Evolutionary conservation across 495 filamentous ascomycete genomes (phyloP), one percentile per base, ranked within the genome.

Genomic region (Aspergillus incahuasiensis): DNA sequence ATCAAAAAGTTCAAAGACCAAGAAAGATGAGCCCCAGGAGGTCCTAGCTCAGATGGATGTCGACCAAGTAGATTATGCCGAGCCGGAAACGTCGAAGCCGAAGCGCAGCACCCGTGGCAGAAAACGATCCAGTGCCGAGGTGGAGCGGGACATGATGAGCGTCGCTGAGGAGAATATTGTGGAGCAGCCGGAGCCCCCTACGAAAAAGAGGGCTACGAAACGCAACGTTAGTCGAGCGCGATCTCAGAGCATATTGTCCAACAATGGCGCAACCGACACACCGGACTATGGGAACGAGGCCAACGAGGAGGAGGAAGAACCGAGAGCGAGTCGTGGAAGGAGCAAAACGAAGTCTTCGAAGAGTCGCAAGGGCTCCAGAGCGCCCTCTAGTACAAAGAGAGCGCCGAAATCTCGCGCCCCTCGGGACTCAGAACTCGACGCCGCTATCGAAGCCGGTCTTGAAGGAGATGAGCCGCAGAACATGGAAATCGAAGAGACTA

Each of bases 361-460:
- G 1, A 59, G 69, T 24, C 77, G 81, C 38, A 87, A 83, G 53
- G 74, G 61, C 1, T 86, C 86, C 1, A 69, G 69, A 22, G 63
- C 69, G n/a, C 81, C 81, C 7, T 61, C 74, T n/a, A 64, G 78
- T 55, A 61, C 74, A 48, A 71, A 77, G 61, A 40, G 69, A 4
- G 54, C 66, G 35, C 59, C 73, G 19, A 73, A 68, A 52, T 58
- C 69, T 19, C 66, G 62, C 28, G 49, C 75, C 1, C 77, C 77
- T 5, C 74, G 79, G 45, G 84, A 91, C 49, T 82, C 84, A 3
- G 87, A 88, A 49, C 76, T 90, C 30, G 84, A 91, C n/a, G 79
- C 80, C 21, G 83, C 79, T 28, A 73, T 91, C 2, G 80, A 86
- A 58, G 82, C 83, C 18, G 87, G 88, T 41, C 77, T 89, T 16